A percentile compares a stretch with the other conserved stretches of the same genome.
These are phyloP conservation scores for Mortierella sp. DNA, from an alignment of 371 early-diverging fungal species.

Conservation along the genomic window DNA sequence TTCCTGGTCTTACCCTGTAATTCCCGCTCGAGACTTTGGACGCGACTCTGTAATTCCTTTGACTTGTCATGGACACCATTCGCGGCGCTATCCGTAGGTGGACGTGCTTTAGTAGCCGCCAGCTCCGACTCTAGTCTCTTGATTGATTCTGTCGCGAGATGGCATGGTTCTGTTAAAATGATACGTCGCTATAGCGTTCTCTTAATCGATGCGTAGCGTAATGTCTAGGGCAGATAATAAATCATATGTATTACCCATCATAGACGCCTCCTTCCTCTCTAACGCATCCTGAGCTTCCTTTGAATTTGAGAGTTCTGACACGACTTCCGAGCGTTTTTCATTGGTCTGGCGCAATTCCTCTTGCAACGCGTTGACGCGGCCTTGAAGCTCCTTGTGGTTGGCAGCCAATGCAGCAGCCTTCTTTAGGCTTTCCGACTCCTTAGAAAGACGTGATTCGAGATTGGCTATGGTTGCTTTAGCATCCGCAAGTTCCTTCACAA, in stretches of 20 bases:
- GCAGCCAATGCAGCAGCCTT: constrained; percentile 11
- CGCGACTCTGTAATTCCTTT: constrained; percentile 2
- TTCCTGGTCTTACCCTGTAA: constrained; percentile 17
- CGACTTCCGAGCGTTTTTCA: constrained; percentile 3
- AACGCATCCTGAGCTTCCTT: constrained; percentile 12
- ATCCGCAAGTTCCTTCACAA: constrained; percentile 22
- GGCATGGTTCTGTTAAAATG: too few species aligned
- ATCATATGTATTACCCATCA: constrained; percentile 20
- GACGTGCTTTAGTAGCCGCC: neutral
- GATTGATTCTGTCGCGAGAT: constrained; percentile 15
- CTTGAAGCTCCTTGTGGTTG: constrained; percentile 22
- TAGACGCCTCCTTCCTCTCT: constrained; percentile 13
- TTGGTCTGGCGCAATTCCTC: constrained; percentile 17
- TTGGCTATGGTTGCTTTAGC: constrained; percentile 31
- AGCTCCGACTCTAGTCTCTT: constrained; percentile 15
- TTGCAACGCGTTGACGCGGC: constrained; percentile 6
- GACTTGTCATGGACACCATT: constrained; percentile 5
- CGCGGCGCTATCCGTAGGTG: neutral
- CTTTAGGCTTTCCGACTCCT: constrained; percentile 6
- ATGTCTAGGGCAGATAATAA: too few species aligned
- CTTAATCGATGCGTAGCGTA: too few species aligned
- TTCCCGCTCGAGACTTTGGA: constrained; percentile 18
- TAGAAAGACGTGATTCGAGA: constrained; percentile 20
- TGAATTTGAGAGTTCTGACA: constrained; percentile 19
- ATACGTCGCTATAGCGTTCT: neutral